Percentiles rank a stretch among this genome's conserved stretches.
Evolutionary conservation across 768 basidiomycete genomes (phyloP).

Genomic region (Mycena capillaripes): DNA sequence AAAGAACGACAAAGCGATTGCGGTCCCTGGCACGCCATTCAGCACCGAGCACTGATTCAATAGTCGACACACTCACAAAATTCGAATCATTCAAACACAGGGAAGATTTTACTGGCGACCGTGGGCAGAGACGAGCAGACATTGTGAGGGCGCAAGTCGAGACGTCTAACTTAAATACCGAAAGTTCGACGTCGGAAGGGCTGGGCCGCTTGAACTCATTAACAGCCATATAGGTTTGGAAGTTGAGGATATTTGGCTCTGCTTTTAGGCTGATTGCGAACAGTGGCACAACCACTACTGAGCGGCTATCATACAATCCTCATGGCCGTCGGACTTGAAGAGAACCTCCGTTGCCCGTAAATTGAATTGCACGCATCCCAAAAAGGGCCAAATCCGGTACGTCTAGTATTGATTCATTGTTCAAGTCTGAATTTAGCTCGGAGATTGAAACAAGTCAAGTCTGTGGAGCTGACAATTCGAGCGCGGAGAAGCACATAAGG

Average conservation of each 20-base stretch:
- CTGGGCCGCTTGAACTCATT: background rate
- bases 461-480: background rate
- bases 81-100: constrained; percentile 8
- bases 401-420: constrained; percentile 1
- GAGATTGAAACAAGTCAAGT: background rate
- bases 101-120: background rate
- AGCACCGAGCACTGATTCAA: background rate
- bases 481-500: background rate
- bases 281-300: too few relatives aligned
- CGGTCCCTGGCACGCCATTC: background rate
- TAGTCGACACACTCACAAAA: constrained; percentile 3
- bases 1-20: constrained; percentile 24
- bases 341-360: background rate
- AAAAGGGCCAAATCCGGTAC: constrained; percentile 8
- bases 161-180: background rate
- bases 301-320: constrained; percentile 10
- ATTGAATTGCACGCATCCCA: background rate
- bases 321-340: constrained; percentile 1
- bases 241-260: background rate
- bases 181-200: background rate
- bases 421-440: constrained; percentile 12
- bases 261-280: constrained; percentile 2
- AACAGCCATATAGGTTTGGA: background rate
- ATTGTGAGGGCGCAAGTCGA: background rate
- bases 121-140: constrained; percentile 1